Percentiles rank a stretch among this genome's conserved stretches.
Conservation (phyloP, 305 asterid species). For the Fraxinus sp. region DNA sequence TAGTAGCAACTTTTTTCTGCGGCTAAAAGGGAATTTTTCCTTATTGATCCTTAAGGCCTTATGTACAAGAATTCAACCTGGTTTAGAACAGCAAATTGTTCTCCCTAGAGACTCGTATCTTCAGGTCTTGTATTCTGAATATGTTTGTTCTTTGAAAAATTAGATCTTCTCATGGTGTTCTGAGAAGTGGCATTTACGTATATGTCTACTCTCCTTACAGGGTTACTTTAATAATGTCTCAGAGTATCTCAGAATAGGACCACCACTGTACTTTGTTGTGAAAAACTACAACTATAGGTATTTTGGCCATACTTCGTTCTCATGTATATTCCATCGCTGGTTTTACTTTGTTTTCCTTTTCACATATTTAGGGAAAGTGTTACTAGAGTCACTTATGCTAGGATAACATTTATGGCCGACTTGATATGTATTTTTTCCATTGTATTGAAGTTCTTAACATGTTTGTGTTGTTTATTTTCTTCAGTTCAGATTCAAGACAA, state of each 20-base stretch:
- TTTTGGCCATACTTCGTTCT: background rate
- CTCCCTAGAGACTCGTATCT: constrained; percentile 97
- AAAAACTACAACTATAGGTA: constrained; percentile 92
- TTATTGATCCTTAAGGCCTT: constrained; percentile 58
- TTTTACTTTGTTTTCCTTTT: background rate
- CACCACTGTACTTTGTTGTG: constrained; percentile 92
- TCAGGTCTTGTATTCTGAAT: constrained; percentile 54
- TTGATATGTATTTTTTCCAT: background rate
- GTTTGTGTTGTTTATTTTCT: constrained; percentile 29
- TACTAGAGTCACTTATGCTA: background rate
- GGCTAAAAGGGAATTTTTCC: constrained; percentile 15
- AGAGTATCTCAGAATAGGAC: constrained; percentile 87
- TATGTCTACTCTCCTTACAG: constrained; percentile 44
- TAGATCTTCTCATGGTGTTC: background rate
- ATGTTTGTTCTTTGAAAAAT: constrained; percentile 16
- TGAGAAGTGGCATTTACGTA: constrained; percentile 22
- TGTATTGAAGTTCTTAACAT: constrained; percentile 21
- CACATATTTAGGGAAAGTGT: background rate
- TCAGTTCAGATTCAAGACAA: constrained; percentile 86
- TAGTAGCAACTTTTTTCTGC: constrained; percentile 10
- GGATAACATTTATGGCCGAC: background rate
- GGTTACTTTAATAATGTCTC: constrained; percentile 81
- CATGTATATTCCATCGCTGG: background rate
- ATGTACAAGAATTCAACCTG: constrained; percentile 91
- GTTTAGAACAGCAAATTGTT: constrained; percentile 95